A percentile compares a stretch with the other conserved stretches of the same genome.
Evolutionary conservation across 2,329 filamentous ascomycete genomes (phyloP).

Genomic region (Colletotrichum sp.): DNA sequence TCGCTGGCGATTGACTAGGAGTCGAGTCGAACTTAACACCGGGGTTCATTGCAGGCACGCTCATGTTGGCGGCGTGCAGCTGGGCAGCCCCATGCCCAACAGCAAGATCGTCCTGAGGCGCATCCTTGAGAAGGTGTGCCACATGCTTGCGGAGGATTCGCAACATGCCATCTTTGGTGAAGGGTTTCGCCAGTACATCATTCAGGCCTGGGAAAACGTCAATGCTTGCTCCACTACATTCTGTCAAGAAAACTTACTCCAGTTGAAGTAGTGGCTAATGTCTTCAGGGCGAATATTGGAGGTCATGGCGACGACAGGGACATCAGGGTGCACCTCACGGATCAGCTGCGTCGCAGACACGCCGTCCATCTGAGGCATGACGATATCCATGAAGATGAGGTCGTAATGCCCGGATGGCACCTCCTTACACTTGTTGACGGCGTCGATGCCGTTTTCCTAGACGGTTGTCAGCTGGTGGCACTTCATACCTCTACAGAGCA

Average conservation of each 20-base stretch:
- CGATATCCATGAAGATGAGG: constrained; percentile 88
- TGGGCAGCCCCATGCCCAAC: constrained; percentile 32
- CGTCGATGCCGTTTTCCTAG: constrained; percentile 79
- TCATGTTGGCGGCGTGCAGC: constrained; percentile 40
- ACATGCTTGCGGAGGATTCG: constrained; percentile 90
- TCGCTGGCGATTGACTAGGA: constrained; percentile 58
- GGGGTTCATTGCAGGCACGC: constrained; percentile 28
- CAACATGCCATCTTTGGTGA: constrained; percentile 86
- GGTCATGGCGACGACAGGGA: constrained; percentile 97
- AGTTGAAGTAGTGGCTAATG: constrained; percentile 92
- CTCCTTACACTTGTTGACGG: constrained; percentile 80
- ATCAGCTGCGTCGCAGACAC: constrained; percentile 95
- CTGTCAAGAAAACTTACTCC: constrained; percentile 12
- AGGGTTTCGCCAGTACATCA: constrained; percentile 95
- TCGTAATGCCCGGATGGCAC: constrained; percentile 58
- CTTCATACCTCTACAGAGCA: neutral
- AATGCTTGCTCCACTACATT: neutral
- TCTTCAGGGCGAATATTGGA: constrained; percentile 97
- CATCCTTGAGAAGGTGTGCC: constrained; percentile 78
- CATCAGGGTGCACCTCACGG: constrained; percentile 79
- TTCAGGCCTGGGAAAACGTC: constrained; percentile 79
- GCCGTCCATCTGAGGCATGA: constrained; percentile 96
- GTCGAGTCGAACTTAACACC: constrained; percentile 56
- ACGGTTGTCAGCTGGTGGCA: neutral
- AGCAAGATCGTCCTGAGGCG: constrained; percentile 48